These are phyloP conservation scores for Leccinum huronense DNA, from an alignment of 1,284 basidiomycete genomes.

Conservation along the genomic window DNA sequence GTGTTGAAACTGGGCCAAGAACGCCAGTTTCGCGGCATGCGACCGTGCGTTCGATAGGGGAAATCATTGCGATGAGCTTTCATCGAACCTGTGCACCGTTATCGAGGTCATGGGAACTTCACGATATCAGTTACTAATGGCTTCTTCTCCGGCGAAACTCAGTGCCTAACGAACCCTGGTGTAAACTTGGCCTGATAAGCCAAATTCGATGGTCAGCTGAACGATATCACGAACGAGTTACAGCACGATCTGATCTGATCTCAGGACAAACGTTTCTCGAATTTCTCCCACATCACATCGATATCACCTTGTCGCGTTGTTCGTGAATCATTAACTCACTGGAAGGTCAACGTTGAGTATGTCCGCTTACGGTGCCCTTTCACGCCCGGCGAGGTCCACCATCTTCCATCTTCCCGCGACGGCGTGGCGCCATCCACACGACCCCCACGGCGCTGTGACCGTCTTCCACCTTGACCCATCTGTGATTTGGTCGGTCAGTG, in stretches of 20 bases:
- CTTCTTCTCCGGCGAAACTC: slow-evolving; percentile 4
- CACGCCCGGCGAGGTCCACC: slow-evolving; percentile 25
- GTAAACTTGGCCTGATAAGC: not conserved
- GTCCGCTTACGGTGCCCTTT: slow-evolving; percentile 49
- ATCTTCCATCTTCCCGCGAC: slow-evolving; percentile 40
- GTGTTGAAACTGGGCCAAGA: slow-evolving; percentile 28
- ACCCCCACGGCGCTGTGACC: slow-evolving; percentile 35
- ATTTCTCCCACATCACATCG: slow-evolving; percentile 4
- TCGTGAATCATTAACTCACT: not conserved
- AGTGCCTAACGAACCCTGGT: not conserved
- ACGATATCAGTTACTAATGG: not conserved
- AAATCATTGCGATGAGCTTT: not conserved
- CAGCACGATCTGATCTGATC: not conserved
- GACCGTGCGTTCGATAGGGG: not conserved
- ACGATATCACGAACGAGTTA: not conserved
- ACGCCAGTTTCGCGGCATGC: slow-evolving; percentile 23
- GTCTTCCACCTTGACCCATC: slow-evolving; percentile 65
- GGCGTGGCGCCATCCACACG: slow-evolving; percentile 29
- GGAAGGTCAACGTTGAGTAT: slow-evolving; percentile 18
- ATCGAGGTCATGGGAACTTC: not conserved
- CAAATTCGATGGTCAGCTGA: slow-evolving; percentile 7
- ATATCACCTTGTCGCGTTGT: not conserved
- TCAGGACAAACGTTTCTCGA: not conserved
- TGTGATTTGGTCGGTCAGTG: slow-evolving; percentile 33
- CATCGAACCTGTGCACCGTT: slow-evolving; percentile 11